A percentile compares a stretch with the other conserved stretches of the same genome.
Evolutionary conservation across 2,329 filamentous ascomycete species (phyloP).

Genomic region (Colletotrichum sp.): DNA sequence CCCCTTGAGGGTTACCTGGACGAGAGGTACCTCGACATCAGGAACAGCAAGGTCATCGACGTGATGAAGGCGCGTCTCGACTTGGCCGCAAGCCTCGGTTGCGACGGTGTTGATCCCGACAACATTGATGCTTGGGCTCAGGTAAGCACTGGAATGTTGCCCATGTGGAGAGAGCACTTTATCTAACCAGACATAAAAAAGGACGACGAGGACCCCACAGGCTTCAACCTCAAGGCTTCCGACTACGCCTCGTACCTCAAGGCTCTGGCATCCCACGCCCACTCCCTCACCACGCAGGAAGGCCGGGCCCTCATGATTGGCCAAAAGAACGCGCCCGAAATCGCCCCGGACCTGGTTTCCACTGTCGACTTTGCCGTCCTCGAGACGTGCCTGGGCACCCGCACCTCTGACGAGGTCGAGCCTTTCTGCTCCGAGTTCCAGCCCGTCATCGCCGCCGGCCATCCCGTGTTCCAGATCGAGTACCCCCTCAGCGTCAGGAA

Average conservation of each 20-base stretch:
- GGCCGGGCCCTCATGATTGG: conserved; percentile 31
- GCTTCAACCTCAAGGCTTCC: conserved; percentile 31
- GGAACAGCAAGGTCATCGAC: conserved; percentile 26
- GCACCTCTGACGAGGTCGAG: conserved; percentile 25
- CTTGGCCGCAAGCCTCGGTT: conserved; percentile 30
- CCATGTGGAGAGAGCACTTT: not conserved
- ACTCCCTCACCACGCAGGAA: conserved; percentile 28
- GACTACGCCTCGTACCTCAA: conserved; percentile 34
- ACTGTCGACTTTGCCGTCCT: conserved; percentile 39
- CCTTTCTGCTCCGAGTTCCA: conserved; percentile 35
- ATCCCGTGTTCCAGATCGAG: conserved; percentile 39
- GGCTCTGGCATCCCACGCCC: conserved; percentile 32
- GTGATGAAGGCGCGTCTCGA: conserved; percentile 35
- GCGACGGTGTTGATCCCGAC: conserved; percentile 39
- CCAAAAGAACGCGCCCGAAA: conserved; percentile 37
- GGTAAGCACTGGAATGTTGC: not conserved
- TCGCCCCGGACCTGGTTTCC: conserved; percentile 27
- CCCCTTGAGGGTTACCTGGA: conserved; percentile 29
- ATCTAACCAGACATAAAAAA: not conserved
- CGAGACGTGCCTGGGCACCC: conserved; percentile 33
- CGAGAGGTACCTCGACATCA: conserved; percentile 35
- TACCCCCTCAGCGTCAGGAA: conserved; percentile 32
- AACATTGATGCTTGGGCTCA: conserved; percentile 36
- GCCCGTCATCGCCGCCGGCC: conserved; percentile 30
- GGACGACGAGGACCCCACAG: conserved; percentile 29